Base-by-base conservation (phyloP, 1,139 yeast species). In the Geotrichum klebahnii region DNA sequence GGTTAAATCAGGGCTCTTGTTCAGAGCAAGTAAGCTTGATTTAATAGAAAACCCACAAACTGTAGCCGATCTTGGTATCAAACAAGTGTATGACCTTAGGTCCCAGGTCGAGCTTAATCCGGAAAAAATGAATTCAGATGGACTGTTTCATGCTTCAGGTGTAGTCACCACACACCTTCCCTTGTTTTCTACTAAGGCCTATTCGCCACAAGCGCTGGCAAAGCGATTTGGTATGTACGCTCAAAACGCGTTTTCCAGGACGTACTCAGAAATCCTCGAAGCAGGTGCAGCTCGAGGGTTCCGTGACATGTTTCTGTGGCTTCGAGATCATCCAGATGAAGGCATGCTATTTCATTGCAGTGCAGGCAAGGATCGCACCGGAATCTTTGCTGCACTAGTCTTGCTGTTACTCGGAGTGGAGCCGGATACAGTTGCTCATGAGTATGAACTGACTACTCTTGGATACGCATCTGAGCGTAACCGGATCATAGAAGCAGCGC, bases 281-380 rank as follows among this genome's bases (percentile, higher is more conserved):
- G 53, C 51, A 4, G 53, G 53, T 17, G 42, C 48, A 10, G 31
- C 59, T 0, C 60, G 57, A 2, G 69, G 78, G 2, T 80, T 77
- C 60, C 71, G 67, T 46, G 61, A 64, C 1, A 72, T 84, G 29
- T 79, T 83, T 57, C 66, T 68, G 45, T 77, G 70, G 59, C 70
- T 87, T 39, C 70, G 81, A 41, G 85, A 82, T 55, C 63, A 71
- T 29, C 74, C 76, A 1, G 68, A 70, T 17, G 71, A 71, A 14
- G 78, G 80, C 2, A 70, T 85, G 55, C 68, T 84, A 5, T 79
- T 82, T 63, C 94, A 85, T 62, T 87, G 95, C 65, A 80, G 90
- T 1, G 94, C 94, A 0, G 96, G 96, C 2, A 87, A 86, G 63
- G 96, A 88, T 63, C 75, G 95, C 45, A 87, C 96, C 0, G 96